Conservation (phyloP, 345 rosid genomes). For the Kernera saxatilis region DNA sequence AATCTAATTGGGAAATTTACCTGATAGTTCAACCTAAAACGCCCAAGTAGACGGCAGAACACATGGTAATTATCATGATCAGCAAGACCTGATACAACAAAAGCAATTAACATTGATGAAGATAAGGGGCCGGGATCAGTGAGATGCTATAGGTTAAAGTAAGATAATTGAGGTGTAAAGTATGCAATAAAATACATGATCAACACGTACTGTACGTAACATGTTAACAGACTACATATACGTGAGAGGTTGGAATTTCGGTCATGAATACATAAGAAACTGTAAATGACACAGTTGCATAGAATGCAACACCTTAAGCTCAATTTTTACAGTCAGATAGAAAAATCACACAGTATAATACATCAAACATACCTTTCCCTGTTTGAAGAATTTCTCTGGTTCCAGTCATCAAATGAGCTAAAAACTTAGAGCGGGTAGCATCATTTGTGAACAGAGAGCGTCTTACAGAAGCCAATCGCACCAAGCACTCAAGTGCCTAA, state of each 20-base stretch:
- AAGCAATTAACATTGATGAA: constrained; percentile 17
- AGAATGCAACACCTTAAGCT: neutral
- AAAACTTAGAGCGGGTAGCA: constrained; percentile 73
- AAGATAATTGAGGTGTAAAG: neutral
- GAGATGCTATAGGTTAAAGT: neutral
- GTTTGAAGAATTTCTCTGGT: constrained; percentile 92
- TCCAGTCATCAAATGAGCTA: constrained; percentile 96
- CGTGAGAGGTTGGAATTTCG: neutral
- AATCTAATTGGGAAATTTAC: constrained; percentile 30
- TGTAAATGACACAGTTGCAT: constrained; percentile 9
- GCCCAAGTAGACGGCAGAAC: constrained; percentile 97
- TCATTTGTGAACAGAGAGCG: constrained; percentile 91
- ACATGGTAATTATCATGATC: constrained; percentile 99
- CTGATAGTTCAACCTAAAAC: constrained; percentile 95
- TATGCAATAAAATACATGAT: neutral
- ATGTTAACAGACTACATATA: constrained; percentile 1
- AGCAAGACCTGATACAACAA: constrained; percentile 70
- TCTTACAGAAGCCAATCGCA: constrained; percentile 90
- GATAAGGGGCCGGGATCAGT: neutral
- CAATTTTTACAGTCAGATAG: neutral
- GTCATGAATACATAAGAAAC: neutral
- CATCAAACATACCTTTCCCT: constrained; percentile 58
- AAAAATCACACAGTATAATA: neutral
- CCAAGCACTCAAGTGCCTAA: constrained; percentile 98
- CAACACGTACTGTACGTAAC: neutral